phyloP scores from a whole-genome alignment of 805 yeast species.

The Tetrapisispora iriomotensis region DNA sequence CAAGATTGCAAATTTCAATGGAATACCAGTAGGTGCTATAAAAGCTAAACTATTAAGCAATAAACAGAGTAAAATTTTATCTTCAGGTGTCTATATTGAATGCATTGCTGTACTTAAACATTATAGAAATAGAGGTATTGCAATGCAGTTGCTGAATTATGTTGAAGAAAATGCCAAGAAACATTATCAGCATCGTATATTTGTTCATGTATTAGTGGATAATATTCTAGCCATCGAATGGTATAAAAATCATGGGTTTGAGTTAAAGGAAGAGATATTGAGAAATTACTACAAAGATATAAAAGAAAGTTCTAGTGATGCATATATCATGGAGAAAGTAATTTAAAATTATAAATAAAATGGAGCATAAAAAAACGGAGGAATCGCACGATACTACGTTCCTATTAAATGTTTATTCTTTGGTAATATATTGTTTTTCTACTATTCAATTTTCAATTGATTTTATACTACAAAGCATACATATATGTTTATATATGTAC shows the following conservation, averaged over 20 bases:
- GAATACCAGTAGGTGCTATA: constrained; percentile 72
- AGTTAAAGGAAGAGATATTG: constrained; percentile 28
- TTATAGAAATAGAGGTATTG: constrained; percentile 56
- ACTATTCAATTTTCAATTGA: too few relatives aligned
- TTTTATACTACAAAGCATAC: too few relatives aligned
- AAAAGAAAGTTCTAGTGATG: constrained; percentile 12
- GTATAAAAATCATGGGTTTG: constrained; percentile 45
- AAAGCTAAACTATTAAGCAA: constrained; percentile 44
- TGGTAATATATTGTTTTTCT: too few relatives aligned
- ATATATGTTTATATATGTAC: too few relatives aligned
- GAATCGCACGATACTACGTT: too few relatives aligned
- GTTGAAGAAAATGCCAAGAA: constrained; percentile 46
- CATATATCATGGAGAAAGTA: constrained; percentile 13
- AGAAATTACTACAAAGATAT: constrained; percentile 35
- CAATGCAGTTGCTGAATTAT: constrained; percentile 45
- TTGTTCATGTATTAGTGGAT: constrained; percentile 42
- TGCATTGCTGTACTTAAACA: constrained; percentile 56
- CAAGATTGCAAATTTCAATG: constrained; percentile 49
- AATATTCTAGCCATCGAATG: constrained; percentile 38
- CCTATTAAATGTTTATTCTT: too few relatives aligned
- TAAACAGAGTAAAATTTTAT: constrained; percentile 31
- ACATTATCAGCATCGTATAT: constrained; percentile 34
- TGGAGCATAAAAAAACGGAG: too few relatives aligned
- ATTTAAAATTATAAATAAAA: not conserved
- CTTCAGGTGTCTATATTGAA: constrained; percentile 54